These are phyloP conservation scores for Poteriospumella lacustris DNA, from an alignment of 108 stramenopile species.

Conservation along the genomic window DNA sequence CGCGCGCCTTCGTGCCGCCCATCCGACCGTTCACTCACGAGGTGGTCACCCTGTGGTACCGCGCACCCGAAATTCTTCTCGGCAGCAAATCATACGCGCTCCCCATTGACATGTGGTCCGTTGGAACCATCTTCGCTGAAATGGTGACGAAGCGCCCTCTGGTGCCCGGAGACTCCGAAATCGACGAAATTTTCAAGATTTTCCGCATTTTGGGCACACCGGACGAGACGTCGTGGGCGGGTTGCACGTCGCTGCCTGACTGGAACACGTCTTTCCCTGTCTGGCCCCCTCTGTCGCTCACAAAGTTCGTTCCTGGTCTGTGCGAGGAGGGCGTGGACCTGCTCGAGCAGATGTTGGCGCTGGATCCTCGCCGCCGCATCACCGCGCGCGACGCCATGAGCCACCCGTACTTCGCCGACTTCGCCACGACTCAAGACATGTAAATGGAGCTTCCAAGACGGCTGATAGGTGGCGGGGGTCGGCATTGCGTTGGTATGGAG, in stretches of 20 bases:
- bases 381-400: conserved; percentile 3
- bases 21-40: conserved; percentile 67
- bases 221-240: conserved; percentile 79
- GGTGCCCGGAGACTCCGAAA: conserved; percentile 94
- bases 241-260: conserved; percentile 62
- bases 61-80: conserved; percentile 85
- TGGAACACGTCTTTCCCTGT: conserved; percentile 51
- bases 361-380: background rate
- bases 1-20: conserved; percentile 75
- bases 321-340: conserved; percentile 45
- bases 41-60: conserved; percentile 93
- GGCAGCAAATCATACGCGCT: conserved; percentile 71
- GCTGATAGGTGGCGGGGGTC: too few relatives aligned
- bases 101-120: conserved; percentile 92
- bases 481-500: too few relatives aligned
- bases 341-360: conserved; percentile 27
- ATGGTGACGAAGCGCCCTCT: conserved; percentile 92
- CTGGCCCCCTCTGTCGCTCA: conserved; percentile 45
- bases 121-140: conserved; percentile 94
- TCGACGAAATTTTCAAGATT: conserved; percentile 94
- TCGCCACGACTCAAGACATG: too few relatives aligned
- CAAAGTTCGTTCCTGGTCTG: conserved; percentile 33
- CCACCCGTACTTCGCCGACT: conserved; percentile 19
- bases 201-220: conserved; percentile 94
- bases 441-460: too few relatives aligned